phyloP scores from a whole-genome alignment of 768 basidiomycete species.

The Termitomyces sp. region DNA sequence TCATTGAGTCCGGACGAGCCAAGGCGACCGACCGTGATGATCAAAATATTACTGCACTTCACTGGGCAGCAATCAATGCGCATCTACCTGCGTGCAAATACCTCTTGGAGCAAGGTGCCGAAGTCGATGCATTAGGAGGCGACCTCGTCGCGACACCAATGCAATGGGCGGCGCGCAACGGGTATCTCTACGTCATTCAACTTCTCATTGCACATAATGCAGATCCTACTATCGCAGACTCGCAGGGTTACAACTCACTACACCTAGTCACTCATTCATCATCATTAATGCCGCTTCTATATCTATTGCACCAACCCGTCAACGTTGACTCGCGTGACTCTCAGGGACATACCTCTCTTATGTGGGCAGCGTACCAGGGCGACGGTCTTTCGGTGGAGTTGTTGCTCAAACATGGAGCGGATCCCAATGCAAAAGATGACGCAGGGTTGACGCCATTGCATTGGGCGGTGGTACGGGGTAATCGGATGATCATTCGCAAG shows the following conservation, averaged over 20 bases:
- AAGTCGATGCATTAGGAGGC: conserved; percentile 92
- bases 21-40: conserved; percentile 77
- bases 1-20: conserved; percentile 71
- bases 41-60: conserved; percentile 92
- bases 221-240: conserved; percentile 88
- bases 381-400: conserved; percentile 94
- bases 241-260: conserved; percentile 94
- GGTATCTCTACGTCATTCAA: conserved; percentile 94
- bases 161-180: conserved; percentile 98
- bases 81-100: conserved; percentile 86
- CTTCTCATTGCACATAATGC: conserved; percentile 86
- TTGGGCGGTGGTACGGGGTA: conserved; percentile 98
- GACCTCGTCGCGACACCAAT: conserved; percentile 93
- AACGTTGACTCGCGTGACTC: conserved; percentile 87
- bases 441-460: conserved; percentile 86
- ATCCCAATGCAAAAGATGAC: conserved; percentile 72
- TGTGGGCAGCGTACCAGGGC: conserved; percentile 99
- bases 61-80: conserved; percentile 98
- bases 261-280: conserved; percentile 96
- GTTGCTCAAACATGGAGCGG: conserved; percentile 84
- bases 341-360: conserved; percentile 91
- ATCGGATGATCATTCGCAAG: conserved; percentile 78
- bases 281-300: conserved; percentile 91
- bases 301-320: conserved; percentile 90
- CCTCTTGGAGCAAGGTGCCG: conserved; percentile 88